Percentiles rank a stretch among this genome's conserved stretches.
Conservation (phyloP, 192 early-diverging fungal genomes). For the Backusella westeae region DNA sequence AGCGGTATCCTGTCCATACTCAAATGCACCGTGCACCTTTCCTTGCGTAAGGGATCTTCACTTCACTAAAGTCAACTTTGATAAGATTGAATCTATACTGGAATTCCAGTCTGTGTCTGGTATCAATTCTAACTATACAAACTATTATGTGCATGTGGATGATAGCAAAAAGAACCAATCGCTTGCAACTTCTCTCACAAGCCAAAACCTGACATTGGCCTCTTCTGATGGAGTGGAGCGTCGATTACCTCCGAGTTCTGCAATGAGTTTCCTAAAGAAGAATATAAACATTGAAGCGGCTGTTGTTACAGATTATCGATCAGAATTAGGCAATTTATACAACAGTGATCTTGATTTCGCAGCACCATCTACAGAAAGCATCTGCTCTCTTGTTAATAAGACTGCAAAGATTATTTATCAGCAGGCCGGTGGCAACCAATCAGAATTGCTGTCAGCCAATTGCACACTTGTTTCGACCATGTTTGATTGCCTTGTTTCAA, state of each 20-base stretch:
- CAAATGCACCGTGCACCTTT: conserved; percentile 48
- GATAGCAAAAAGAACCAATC: conserved; percentile 10
- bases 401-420: conserved; percentile 58
- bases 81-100: conserved; percentile 66
- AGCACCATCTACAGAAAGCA: background rate
- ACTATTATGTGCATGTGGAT: conserved; percentile 49
- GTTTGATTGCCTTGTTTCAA: conserved; percentile 62
- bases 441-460: conserved; percentile 43
- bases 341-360: conserved; percentile 50
- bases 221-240: conserved; percentile 37
- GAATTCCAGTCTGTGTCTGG: conserved; percentile 64
- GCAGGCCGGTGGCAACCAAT: conserved; percentile 38
- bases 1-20: conserved; percentile 27
- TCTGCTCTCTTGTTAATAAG: conserved; percentile 61
- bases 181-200: conserved; percentile 10
- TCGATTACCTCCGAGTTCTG: conserved; percentile 67
- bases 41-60: conserved; percentile 65
- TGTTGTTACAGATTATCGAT: conserved; percentile 61
- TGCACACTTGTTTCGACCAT: conserved; percentile 51
- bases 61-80: conserved; percentile 64
- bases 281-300: conserved; percentile 60
- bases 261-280: conserved; percentile 67
- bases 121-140: conserved; percentile 13
- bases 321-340: conserved; percentile 54
- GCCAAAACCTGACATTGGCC: conserved; percentile 41